A percentile compares a stretch with the other conserved stretches of the same genome.
Conservation (phyloP, 352 stramenopile genomes). For the Phytophthora constricta region DNA sequence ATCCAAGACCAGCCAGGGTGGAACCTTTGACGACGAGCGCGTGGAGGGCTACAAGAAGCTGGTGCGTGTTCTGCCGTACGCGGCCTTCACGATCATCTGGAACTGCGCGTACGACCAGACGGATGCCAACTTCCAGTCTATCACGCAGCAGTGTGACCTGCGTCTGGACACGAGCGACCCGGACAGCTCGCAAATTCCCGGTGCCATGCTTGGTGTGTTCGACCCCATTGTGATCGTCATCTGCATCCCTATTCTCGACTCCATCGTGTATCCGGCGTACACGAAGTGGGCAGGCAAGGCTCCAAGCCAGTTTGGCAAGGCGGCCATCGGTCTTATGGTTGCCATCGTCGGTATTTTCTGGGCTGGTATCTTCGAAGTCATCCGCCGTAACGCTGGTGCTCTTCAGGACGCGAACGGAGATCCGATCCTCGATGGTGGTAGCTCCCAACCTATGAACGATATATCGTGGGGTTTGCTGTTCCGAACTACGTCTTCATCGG, state of each 20-base stretch:
- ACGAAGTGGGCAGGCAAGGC: constrained; percentile 34
- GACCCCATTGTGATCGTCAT: constrained; percentile 55
- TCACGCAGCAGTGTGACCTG: constrained; percentile 73
- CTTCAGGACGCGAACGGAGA: constrained; percentile 39
- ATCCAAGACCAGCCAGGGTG: constrained; percentile 41
- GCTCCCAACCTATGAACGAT: constrained; percentile 61
- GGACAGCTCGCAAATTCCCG: constrained; percentile 57
- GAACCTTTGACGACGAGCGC: constrained; percentile 45
- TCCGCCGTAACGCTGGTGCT: constrained; percentile 54
- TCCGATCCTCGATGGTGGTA: constrained; percentile 49
- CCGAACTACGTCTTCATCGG: constrained; percentile 68
- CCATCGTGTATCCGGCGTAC: constrained; percentile 47
- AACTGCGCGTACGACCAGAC: constrained; percentile 69
- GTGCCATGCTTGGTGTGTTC: constrained; percentile 58
- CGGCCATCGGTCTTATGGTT: constrained; percentile 29
- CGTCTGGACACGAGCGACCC: constrained; percentile 46
- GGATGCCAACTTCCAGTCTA: constrained; percentile 75
- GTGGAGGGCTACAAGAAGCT: constrained; percentile 60
- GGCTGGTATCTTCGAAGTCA: constrained; percentile 55
- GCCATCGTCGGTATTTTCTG: constrained; percentile 47
- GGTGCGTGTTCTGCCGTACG: constrained; percentile 56
- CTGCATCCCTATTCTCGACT: constrained; percentile 48
- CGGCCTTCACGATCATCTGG: constrained; percentile 70
- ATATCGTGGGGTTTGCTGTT: constrained; percentile 59
- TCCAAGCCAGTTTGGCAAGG: constrained; percentile 48